phyloP scores from a whole-genome alignment of 176 grass and related monocot genomes.

The Panicum miliaceum region DNA sequence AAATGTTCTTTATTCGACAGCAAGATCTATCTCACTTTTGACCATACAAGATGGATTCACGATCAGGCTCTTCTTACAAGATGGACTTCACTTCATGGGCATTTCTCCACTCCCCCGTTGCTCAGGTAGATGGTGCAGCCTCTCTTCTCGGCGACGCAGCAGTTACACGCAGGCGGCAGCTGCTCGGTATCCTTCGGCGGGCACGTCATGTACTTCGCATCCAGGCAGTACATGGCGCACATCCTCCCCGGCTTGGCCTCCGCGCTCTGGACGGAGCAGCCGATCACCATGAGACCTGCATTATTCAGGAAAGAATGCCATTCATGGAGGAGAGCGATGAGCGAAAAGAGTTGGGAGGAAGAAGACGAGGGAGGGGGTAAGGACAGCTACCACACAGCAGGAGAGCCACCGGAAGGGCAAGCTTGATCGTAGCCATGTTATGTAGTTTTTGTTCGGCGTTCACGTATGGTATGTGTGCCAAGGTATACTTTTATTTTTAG shows the following conservation, averaged over 20 bases:
- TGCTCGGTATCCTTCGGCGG: slow-evolving; percentile 27
- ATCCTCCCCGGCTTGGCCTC: not conserved
- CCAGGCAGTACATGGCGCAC: slow-evolving; percentile 42
- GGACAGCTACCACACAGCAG: slow-evolving; percentile 20
- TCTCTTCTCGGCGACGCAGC: slow-evolving; percentile 42
- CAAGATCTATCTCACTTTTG: not conserved
- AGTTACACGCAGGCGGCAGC: slow-evolving; percentile 51
- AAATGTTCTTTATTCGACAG: slow-evolving; percentile 6
- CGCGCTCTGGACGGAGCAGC: not conserved
- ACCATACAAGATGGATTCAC: not conserved
- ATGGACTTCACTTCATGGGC: not conserved
- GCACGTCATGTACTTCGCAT: slow-evolving; percentile 50
- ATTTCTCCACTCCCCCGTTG: slow-evolving; percentile 24
- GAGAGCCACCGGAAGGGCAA: slow-evolving; percentile 37
- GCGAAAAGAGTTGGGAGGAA: not conserved
- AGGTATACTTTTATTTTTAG: not conserved
- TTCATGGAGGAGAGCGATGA: not conserved
- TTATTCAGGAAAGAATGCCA: not conserved
- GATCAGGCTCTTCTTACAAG: not conserved
- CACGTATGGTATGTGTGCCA: not conserved
- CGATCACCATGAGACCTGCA: slow-evolving; percentile 23
- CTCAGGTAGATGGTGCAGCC: slow-evolving; percentile 49
- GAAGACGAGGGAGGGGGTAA: not conserved
- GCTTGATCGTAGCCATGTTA: slow-evolving; percentile 29
- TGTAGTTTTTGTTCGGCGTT: not conserved